These are phyloP conservation scores for Trichosporon asahii DNA, from an alignment of 1,284 basidiomycete species.

Conservation along the genomic window DNA sequence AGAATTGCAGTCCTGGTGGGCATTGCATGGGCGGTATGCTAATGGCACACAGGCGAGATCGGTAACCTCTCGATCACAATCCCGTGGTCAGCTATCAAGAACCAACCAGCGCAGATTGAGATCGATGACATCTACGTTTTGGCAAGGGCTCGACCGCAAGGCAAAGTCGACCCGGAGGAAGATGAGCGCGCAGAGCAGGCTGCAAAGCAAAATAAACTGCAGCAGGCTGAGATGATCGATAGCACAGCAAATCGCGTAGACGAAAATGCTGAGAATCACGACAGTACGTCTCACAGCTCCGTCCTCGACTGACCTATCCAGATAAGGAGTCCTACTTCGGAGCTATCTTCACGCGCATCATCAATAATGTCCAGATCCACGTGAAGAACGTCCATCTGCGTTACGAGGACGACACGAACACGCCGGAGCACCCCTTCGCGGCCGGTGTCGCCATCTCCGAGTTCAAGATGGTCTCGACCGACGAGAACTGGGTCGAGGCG, in stretches of 20 bases:
- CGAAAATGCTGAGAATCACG: slow-evolving; percentile 51
- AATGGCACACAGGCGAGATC: slow-evolving; percentile 67
- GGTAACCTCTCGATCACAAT: slow-evolving; percentile 88
- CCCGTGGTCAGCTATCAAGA: slow-evolving; percentile 93
- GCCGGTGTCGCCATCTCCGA: slow-evolving; percentile 87
- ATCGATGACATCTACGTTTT: slow-evolving; percentile 95
- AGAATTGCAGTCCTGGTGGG: slow-evolving; percentile 14
- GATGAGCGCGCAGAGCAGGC: slow-evolving; percentile 79
- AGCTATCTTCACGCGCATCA: slow-evolving; percentile 82
- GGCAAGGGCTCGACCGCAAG: slow-evolving; percentile 43
- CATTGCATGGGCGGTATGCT: background rate
- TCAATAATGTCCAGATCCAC: slow-evolving; percentile 95
- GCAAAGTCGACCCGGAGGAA: slow-evolving; percentile 70
- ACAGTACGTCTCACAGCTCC: slow-evolving; percentile 25
- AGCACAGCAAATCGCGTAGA: slow-evolving; percentile 52
- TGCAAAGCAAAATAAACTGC: slow-evolving; percentile 81
- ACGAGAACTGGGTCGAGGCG: slow-evolving; percentile 86
- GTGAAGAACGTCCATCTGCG: slow-evolving; percentile 93
- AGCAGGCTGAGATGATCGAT: slow-evolving; percentile 83
- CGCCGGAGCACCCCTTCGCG: slow-evolving; percentile 95
- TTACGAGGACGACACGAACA: slow-evolving; percentile 92
- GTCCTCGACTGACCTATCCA: slow-evolving; percentile 23
- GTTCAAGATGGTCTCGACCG: slow-evolving; percentile 90
- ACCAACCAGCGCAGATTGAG: slow-evolving; percentile 84
- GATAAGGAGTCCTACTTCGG: slow-evolving; percentile 72